These are phyloP conservation scores for Diaporthe sp. DNA, from an alignment of 2,329 filamentous ascomycete species.

Conservation along the genomic window DNA sequence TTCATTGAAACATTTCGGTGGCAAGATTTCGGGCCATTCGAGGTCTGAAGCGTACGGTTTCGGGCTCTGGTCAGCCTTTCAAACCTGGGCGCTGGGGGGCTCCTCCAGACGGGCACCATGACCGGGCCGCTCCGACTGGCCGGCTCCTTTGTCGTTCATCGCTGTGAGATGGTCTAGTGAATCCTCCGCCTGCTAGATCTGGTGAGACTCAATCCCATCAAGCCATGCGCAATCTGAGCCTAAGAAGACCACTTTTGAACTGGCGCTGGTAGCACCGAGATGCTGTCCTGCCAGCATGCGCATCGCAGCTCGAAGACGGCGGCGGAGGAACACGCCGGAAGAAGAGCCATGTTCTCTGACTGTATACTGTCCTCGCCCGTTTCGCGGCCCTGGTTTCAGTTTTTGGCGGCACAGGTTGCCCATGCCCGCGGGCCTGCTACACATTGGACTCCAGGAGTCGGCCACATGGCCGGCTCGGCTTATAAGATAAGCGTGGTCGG, in stretches of 20 bases:
- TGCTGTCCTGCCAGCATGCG: conserved; percentile 33
- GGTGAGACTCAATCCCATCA: conserved; percentile 37
- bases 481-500: conserved; percentile 30
- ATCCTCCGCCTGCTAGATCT: conserved; percentile 35
- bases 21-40: conserved; percentile 6
- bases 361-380: conserved; percentile 28
- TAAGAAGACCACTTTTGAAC: conserved; percentile 34
- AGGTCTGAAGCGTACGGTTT: conserved; percentile 14
- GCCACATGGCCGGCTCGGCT: conserved; percentile 14
- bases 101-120: neutral
- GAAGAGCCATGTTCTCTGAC: conserved; percentile 21
- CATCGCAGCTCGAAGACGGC: neutral
- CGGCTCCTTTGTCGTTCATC: conserved; percentile 11
- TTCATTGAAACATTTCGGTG: conserved; percentile 18
- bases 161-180: conserved; percentile 11
- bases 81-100: neutral
- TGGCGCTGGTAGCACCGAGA: conserved; percentile 38
- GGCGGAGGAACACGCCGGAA: conserved; percentile 25
- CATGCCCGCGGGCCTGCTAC: conserved; percentile 31
- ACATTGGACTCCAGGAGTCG: neutral
- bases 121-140: conserved; percentile 34
- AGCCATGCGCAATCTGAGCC: conserved; percentile 39
- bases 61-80: conserved; percentile 16
- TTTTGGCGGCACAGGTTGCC: conserved; percentile 29
- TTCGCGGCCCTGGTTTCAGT: conserved; percentile 32